Base-by-base conservation (phyloP, 2,329 filamentous ascomycete species). In the Neonectria ditissima region DNA sequence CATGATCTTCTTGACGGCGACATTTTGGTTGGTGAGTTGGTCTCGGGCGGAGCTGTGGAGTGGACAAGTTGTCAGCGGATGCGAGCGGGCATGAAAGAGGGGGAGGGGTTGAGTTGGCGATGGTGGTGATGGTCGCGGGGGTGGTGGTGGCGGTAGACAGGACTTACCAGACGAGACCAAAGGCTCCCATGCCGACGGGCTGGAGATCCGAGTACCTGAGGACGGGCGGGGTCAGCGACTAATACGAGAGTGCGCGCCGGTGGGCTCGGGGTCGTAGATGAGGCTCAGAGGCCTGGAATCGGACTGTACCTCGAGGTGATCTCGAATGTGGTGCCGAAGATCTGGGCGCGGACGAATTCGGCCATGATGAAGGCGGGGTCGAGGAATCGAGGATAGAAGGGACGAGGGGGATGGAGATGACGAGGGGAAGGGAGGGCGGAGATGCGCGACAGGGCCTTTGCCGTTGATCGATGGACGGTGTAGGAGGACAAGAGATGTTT, bases 1-100 rank as follows among this genome's bases (percentile, higher is more conserved):
- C 95, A 99, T 98, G 78, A 99, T 99, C 89, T 99, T 99, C 88
- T 99, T 99, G 79, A 99, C 94, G 63, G 96, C 96, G 66, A 99
- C 96, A 81, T 94, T 94, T 81, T 97, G 94, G 79, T 89, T 92
- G 65, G 96, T 98, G 81, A 99, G 93, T 84, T 98, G 94, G 80
- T 99, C 96, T 82, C 94, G 95, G 62, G 96, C 96, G 69, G 96
- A 98, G 82, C 95, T 98, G 69, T 67, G 51, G 37, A 52, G n/a
- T 10, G 43, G 45, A 48, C 48, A 24, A 16, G 3, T 9, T 30
- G 47, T 70, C 37, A 62, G 62, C 52, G 43, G 30, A 54, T 39
- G 48, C 30, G 41, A 34, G 43, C 20, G 16, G 16, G 4, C 26
- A 37, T 65, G 64, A 51, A 30, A 60, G 47, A 53, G 4, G 48